Evolutionary conservation across 2,329 filamentous ascomycete species (phyloP).

Genomic region (Penicillium sclerotiorum): DNA sequence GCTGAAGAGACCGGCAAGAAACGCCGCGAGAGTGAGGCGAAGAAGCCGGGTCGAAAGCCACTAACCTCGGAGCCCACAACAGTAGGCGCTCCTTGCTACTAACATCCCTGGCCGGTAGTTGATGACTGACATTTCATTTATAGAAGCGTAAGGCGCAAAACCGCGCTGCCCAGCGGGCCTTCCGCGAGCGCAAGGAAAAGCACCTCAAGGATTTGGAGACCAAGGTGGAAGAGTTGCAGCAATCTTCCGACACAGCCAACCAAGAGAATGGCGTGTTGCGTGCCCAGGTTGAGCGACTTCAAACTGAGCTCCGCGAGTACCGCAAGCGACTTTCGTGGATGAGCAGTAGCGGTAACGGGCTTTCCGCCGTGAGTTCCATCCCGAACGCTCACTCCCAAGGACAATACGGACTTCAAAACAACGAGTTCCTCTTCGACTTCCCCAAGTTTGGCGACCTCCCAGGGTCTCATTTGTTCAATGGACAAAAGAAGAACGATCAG

Average conservation of each 20-base stretch:
- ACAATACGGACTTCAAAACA: slow-evolving; percentile 66
- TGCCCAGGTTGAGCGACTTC: slow-evolving; percentile 85
- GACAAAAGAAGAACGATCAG: slow-evolving; percentile 40
- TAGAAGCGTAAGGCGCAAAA: slow-evolving; percentile 82
- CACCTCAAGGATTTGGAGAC: slow-evolving; percentile 57
- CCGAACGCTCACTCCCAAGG: slow-evolving; percentile 48
- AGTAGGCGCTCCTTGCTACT: slow-evolving; percentile 62
- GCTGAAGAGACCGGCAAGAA: slow-evolving; percentile 67
- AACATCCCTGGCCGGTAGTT: not conserved
- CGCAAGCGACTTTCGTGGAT: slow-evolving; percentile 77
- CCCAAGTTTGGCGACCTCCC: slow-evolving; percentile 84
- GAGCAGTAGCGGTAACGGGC: slow-evolving; percentile 47
- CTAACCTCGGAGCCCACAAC: slow-evolving; percentile 93
- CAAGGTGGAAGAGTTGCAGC: slow-evolving; percentile 69
- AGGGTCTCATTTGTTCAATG: slow-evolving; percentile 55
- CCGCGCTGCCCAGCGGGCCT: slow-evolving; percentile 86
- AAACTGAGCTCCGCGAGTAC: slow-evolving; percentile 83
- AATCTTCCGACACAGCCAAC: slow-evolving; percentile 78
- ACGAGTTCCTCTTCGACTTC: slow-evolving; percentile 94
- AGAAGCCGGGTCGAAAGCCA: slow-evolving; percentile 96
- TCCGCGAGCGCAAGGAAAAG: slow-evolving; percentile 92
- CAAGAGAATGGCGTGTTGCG: slow-evolving; percentile 83
- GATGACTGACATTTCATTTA: slow-evolving; percentile 27
- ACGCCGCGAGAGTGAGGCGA: slow-evolving; percentile 78
- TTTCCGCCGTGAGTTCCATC: slow-evolving; percentile 53